A percentile compares a stretch with the other conserved stretches of the same genome.
Evolutionary conservation across 352 stramenopile species (phyloP).

Genomic region (Blastocystis sp.): DNA sequence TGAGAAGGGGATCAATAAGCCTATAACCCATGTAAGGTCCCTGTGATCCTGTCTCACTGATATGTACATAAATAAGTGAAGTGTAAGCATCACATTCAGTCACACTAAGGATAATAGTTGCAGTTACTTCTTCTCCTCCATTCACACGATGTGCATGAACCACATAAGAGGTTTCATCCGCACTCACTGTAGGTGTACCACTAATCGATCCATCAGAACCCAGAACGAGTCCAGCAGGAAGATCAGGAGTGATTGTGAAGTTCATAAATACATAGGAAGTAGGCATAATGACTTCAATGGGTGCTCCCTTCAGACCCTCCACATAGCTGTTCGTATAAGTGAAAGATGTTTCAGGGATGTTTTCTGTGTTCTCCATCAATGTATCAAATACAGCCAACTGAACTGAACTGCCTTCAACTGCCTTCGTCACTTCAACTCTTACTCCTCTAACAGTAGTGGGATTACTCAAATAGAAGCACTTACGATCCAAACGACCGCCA

Average conservation of each 20-base stretch:
- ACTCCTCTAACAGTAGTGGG: not conserved
- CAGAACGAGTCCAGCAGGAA: not conserved
- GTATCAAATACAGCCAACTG: not conserved
- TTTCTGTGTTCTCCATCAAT: not conserved
- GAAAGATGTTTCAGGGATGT: not conserved
- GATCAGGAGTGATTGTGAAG: not conserved
- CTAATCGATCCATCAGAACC: not conserved
- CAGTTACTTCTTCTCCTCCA: constrained; percentile 3
- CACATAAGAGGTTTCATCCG: not conserved
- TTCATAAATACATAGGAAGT: not conserved
- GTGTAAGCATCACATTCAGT: not conserved
- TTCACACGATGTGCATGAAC: constrained; percentile 32
- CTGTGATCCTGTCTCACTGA: not conserved
- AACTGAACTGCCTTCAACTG: not conserved
- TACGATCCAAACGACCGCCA: not conserved
- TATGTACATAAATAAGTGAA: not conserved
- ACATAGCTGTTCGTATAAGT: not conserved
- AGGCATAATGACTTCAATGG: not conserved
- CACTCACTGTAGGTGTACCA: not conserved
- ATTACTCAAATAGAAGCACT: constrained; percentile 5
- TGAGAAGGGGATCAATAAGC: not conserved
- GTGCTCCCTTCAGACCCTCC: not conserved
- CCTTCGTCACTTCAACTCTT: not conserved
- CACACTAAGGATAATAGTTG: not conserved
- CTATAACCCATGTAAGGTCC: not conserved